Percentiles rank a stretch among this genome's conserved stretches.
phyloP scores from a whole-genome alignment of 805 yeast species.

The Naumovozyma dairenensis region DNA sequence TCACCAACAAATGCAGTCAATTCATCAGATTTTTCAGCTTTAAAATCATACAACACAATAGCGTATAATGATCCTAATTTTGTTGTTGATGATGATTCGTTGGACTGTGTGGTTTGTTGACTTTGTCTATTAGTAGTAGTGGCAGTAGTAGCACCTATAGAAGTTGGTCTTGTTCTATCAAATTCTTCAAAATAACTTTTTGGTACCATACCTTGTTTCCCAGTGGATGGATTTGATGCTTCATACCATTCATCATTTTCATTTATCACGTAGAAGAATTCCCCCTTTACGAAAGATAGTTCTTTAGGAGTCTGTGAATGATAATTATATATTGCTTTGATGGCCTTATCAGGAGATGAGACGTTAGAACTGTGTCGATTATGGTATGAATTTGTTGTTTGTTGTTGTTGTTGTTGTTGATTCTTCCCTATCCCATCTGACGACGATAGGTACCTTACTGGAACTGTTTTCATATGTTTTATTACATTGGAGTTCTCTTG shows the following conservation, averaged over 20 bases:
- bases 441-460: slow-evolving; percentile 11
- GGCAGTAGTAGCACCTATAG: slow-evolving; percentile 3
- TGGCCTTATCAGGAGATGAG: slow-evolving; percentile 59
- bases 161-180: slow-evolving; percentile 42
- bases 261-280: slow-evolving; percentile 74
- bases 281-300: slow-evolving; percentile 68
- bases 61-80: slow-evolving; percentile 57
- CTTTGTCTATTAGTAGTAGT: slow-evolving; percentile 2
- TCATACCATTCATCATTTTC: slow-evolving; percentile 70
- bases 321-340: slow-evolving; percentile 72
- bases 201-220: slow-evolving; percentile 80
- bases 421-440: neutral
- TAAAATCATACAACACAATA: slow-evolving; percentile 74
- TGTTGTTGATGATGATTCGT: slow-evolving; percentile 8
- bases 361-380: slow-evolving; percentile 9
- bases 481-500: slow-evolving; percentile 12
- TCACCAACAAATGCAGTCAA: slow-evolving; percentile 79
- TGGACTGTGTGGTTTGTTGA: slow-evolving; percentile 10
- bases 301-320: slow-evolving; percentile 74
- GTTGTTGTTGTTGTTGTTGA: too few species aligned
- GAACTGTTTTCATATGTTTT: slow-evolving; percentile 20
- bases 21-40: slow-evolving; percentile 72
- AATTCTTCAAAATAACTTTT: slow-evolving; percentile 72
- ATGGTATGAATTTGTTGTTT: slow-evolving; percentile 1
- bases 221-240: slow-evolving; percentile 77